These are phyloP conservation scores for Gliomastix tumulicola DNA, from an alignment of 2,329 filamentous ascomycete species.

Conservation along the genomic window DNA sequence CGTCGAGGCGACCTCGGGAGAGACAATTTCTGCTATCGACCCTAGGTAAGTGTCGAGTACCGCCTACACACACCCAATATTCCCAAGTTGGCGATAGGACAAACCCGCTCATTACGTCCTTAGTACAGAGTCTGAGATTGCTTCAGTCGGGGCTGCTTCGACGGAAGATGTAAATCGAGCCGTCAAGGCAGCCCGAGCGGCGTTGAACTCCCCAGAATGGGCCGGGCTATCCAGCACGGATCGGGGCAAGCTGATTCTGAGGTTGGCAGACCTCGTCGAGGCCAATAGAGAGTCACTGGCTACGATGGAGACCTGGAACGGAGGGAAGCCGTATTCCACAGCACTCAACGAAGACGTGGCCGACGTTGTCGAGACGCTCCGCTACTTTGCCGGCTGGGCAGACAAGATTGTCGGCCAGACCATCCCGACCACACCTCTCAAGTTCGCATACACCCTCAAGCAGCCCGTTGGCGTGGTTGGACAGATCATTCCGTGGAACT, in stretches of 20 bases:
- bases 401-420: constrained; percentile 67
- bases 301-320: constrained; percentile 66
- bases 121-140: constrained; percentile 10
- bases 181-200: constrained; percentile 43
- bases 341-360: constrained; percentile 52
- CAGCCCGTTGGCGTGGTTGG: constrained; percentile 65
- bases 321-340: constrained; percentile 57
- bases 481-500: constrained; percentile 68
- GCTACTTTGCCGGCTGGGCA: constrained; percentile 64
- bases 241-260: constrained; percentile 59
- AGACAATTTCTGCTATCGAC: constrained; percentile 61
- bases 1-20: constrained; percentile 56
- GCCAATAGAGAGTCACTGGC: constrained; percentile 42
- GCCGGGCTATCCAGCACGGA: constrained; percentile 55
- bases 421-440: constrained; percentile 54
- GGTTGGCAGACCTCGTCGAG: constrained; percentile 61
- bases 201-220: constrained; percentile 60
- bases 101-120: not conserved
- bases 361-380: constrained; percentile 28
- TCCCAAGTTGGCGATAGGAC: no score
- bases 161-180: constrained; percentile 11
- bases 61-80: no score
- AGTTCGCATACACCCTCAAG: constrained; percentile 62
- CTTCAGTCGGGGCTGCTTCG: constrained; percentile 7
- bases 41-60: constrained; percentile 46